Percentiles rank a stretch among this genome's conserved stretches.
Conservation (phyloP, 768 basidiomycete species). For the Mycena latifolia region DNA sequence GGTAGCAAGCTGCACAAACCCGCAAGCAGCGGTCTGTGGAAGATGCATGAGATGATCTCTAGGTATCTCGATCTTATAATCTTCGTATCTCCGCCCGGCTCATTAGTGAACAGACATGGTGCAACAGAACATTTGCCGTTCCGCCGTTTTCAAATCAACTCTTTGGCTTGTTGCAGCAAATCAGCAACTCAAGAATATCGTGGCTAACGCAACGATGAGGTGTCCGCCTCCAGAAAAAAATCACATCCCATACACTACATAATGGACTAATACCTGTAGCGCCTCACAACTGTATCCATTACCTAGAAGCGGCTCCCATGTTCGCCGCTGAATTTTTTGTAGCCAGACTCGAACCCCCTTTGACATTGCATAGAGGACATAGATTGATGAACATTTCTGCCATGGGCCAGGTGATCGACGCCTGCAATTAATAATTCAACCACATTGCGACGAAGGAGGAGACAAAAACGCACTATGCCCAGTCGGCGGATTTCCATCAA, state of each 20-base stretch:
- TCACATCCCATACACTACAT: neutral
- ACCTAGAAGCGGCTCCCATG: constrained; percentile 21
- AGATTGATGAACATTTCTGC: constrained; percentile 73
- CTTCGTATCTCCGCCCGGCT: no score
- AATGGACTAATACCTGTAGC: neutral
- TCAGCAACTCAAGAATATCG: neutral
- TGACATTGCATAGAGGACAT: constrained; percentile 63
- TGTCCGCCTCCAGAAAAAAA: neutral
- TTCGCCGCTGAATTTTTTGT: constrained; percentile 22
- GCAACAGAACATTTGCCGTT: no score
- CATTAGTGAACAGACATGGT: no score
- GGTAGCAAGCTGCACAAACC: no score
- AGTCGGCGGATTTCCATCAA: constrained; percentile 67
- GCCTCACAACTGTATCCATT: neutral
- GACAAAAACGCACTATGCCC: constrained; percentile 67
- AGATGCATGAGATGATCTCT: neutral
- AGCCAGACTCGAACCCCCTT: constrained; percentile 11
- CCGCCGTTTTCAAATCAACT: no score
- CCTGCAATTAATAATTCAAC: constrained; percentile 49
- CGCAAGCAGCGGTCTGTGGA: neutral
- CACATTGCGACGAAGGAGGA: constrained; percentile 7
- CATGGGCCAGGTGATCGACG: constrained; percentile 81
- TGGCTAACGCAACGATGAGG: neutral
- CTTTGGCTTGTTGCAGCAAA: no score
- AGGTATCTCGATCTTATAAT: neutral